Conservation (phyloP, 1,284 basidiomycete species). For the Trichosporon coremiiforme region DNA sequence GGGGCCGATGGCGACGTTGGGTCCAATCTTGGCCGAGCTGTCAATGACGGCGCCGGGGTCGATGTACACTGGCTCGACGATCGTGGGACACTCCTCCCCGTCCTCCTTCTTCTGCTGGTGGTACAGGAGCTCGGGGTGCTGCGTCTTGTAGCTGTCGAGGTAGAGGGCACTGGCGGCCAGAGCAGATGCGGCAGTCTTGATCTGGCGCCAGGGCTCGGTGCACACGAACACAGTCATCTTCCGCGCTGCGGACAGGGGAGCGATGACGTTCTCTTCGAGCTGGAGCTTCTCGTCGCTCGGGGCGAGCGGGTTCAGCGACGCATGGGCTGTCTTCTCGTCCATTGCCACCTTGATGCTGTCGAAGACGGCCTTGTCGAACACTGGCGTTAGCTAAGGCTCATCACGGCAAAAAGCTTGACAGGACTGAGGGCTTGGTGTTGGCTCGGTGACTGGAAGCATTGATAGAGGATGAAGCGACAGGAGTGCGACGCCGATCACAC, state of each 20-base stretch:
- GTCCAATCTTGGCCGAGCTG: conserved; percentile 58
- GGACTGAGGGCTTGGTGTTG: neutral
- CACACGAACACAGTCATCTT: conserved; percentile 61
- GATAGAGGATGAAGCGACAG: too few species aligned
- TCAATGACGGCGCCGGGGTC: conserved; percentile 57
- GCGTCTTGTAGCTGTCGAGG: conserved; percentile 49
- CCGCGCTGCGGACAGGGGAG: conserved; percentile 56
- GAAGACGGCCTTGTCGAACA: conserved; percentile 60
- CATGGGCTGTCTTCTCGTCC: conserved; percentile 58
- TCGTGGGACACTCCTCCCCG: conserved; percentile 38
- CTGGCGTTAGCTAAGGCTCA: conserved; percentile 37
- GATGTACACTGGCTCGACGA: conserved; percentile 59
- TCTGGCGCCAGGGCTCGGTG: conserved; percentile 60
- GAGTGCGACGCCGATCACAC: conserved; percentile 3
- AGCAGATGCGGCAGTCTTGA: conserved; percentile 62
- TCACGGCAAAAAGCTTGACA: too few species aligned
- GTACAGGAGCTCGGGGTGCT: conserved; percentile 47
- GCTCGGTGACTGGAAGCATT: too few species aligned
- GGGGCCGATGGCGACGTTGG: conserved; percentile 58
- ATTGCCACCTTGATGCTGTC: conserved; percentile 60
- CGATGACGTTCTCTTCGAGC: conserved; percentile 61
- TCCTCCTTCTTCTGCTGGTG: too few species aligned
- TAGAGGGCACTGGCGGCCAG: conserved; percentile 60
- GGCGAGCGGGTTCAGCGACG: conserved; percentile 56
- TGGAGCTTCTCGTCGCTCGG: conserved; percentile 59